Conservation (phyloP, 2,329 filamentous ascomycete species). For the Amylocarpus encephaloides region DNA sequence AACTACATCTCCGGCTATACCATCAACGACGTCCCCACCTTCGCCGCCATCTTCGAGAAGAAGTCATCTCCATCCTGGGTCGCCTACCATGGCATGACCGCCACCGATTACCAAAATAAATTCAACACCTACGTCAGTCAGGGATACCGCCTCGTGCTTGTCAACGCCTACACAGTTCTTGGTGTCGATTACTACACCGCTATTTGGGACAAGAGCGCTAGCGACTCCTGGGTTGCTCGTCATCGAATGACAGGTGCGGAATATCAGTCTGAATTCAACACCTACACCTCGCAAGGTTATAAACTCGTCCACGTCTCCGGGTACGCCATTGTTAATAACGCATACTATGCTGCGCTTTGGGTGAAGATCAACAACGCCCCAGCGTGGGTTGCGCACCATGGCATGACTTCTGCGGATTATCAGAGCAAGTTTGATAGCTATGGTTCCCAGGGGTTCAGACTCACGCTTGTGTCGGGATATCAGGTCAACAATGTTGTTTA, state of each 20-base stretch:
- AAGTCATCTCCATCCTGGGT: not conserved
- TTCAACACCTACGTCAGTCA: not conserved
- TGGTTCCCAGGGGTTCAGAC: not conserved
- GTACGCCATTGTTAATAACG: not conserved
- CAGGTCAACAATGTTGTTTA: constrained; percentile 1
- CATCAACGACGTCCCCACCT: not conserved
- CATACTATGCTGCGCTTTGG: constrained; percentile 1
- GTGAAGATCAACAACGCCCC: not conserved
- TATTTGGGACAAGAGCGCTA: not conserved
- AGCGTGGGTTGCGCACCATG: not conserved
- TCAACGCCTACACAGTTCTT: constrained; percentile 1
- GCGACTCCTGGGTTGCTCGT: not conserved
- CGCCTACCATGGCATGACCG: not conserved
- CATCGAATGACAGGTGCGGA: not conserved
- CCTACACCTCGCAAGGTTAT: not conserved
- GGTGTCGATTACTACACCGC: constrained; percentile 1
- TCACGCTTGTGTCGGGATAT: constrained; percentile 1
- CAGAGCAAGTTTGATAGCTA: not conserved
- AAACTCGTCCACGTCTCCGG: not conserved
- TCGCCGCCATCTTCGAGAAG: constrained; percentile 3
- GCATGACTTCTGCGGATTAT: not conserved
- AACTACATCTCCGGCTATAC: constrained; percentile 1
- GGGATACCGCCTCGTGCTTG: not conserved
- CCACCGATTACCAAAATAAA: not conserved
- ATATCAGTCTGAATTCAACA: not conserved